Evolutionary conservation across 306 rosid genomes (phyloP).

Genomic region (Senna siamea): DNA sequence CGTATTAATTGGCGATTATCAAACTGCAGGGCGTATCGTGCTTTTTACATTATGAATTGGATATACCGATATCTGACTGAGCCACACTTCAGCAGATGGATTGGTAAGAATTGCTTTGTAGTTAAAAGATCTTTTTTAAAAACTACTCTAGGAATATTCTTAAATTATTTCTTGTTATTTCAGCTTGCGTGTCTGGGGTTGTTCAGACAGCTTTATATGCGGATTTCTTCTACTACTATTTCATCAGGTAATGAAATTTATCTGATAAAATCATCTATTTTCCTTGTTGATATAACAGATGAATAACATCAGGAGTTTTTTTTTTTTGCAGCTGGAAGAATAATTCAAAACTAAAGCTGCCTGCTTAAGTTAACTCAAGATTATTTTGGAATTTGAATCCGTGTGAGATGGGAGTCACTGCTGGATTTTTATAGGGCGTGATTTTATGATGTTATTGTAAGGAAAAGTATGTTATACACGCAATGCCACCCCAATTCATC

Average conservation of each 20-base stretch:
- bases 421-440: slow-evolving; percentile 39
- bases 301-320: slow-evolving; percentile 17
- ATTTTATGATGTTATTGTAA: slow-evolving; percentile 35
- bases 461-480: slow-evolving; percentile 11
- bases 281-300: not conserved
- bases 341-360: slow-evolving; percentile 84
- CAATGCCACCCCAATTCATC: slow-evolving; percentile 33
- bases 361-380: slow-evolving; percentile 60
- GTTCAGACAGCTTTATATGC: slow-evolving; percentile 94
- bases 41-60: slow-evolving; percentile 94
- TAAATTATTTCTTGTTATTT: slow-evolving; percentile 35
- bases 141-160: slow-evolving; percentile 8
- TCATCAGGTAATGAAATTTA: slow-evolving; percentile 60
- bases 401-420: slow-evolving; percentile 36
- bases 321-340: slow-evolving; percentile 87
- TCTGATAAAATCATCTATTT: slow-evolving; percentile 1
- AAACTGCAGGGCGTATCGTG: slow-evolving; percentile 89
- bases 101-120: slow-evolving; percentile 56
- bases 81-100: slow-evolving; percentile 71
- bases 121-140: slow-evolving; percentile 8
- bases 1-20: slow-evolving; percentile 20
- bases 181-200: slow-evolving; percentile 83
- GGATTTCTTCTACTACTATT: slow-evolving; percentile 97
- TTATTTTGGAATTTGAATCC: slow-evolving; percentile 40
- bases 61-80: slow-evolving; percentile 93